A percentile compares a stretch with the other conserved stretches of the same genome.
These are phyloP conservation scores for Papiliotrema terrestris DNA, from an alignment of 1,284 basidiomycete species.

Conservation along the genomic window DNA sequence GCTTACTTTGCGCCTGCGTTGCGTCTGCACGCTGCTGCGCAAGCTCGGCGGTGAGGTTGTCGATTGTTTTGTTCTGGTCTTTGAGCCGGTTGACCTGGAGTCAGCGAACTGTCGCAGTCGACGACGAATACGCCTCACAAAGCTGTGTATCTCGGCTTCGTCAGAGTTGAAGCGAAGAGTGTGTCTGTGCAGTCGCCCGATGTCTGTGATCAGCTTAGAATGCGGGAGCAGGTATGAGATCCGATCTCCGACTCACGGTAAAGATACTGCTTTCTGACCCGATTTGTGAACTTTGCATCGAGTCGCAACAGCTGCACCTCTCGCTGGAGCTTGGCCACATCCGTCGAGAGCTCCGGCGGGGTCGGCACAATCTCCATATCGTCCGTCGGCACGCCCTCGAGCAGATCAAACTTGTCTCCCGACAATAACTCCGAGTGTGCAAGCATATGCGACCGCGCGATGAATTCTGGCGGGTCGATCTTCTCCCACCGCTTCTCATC, in stretches of 20 bases:
- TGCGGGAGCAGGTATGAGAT: too few species aligned
- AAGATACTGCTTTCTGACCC: slow-evolving; percentile 36
- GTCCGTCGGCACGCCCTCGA: slow-evolving; percentile 7
- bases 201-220: slow-evolving; percentile 24
- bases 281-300: slow-evolving; percentile 33
- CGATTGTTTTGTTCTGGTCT: slow-evolving; percentile 38
- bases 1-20: slow-evolving; percentile 37
- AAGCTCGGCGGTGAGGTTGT: slow-evolving; percentile 33
- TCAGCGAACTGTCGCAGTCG: neutral
- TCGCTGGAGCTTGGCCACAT: slow-evolving; percentile 10
- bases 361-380: slow-evolving; percentile 3
- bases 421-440: slow-evolving; percentile 27
- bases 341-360: neutral
- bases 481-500: slow-evolving; percentile 43
- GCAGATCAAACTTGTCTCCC: slow-evolving; percentile 24
- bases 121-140: slow-evolving; percentile 18
- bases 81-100: slow-evolving; percentile 37
- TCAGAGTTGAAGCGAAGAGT: slow-evolving; percentile 41
- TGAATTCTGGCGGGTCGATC: slow-evolving; percentile 39
- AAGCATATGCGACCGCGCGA: slow-evolving; percentile 35
- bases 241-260: slow-evolving; percentile 28
- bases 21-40: slow-evolving; percentile 32
- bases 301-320: slow-evolving; percentile 38
- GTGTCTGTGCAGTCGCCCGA: slow-evolving; percentile 38
- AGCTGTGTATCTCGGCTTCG: slow-evolving; percentile 45